phyloP scores from a whole-genome alignment of 257 asterid genomes.

The Solanum bulbocastanum region DNA sequence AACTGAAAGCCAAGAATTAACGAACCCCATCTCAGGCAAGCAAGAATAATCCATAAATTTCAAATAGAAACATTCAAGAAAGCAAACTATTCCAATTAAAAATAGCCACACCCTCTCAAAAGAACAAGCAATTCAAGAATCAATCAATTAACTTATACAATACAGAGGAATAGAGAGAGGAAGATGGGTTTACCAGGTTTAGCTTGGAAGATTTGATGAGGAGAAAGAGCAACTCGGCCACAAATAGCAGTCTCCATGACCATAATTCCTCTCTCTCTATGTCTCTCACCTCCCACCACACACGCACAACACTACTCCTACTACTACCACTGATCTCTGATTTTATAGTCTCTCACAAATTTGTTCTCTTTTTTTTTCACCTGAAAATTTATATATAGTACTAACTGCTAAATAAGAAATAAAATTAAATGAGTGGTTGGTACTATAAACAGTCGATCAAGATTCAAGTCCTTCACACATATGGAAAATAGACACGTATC shows the following conservation, averaged over 20 bases:
- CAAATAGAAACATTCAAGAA: neutral
- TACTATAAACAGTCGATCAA: neutral
- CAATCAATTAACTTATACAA: neutral
- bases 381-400: neutral
- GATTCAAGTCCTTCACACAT: neutral
- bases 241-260: slow-evolving; percentile 66
- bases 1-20: neutral
- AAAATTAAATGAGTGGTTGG: neutral
- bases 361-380: neutral
- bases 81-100: neutral
- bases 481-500: neutral
- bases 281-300: neutral
- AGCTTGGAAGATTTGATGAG: slow-evolving; percentile 42
- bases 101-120: neutral
- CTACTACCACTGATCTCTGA: neutral
- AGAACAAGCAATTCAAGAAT: neutral
- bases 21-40: neutral
- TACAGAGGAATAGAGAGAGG: neutral
- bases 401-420: neutral
- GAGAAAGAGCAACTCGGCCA: slow-evolving; percentile 53
- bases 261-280: neutral
- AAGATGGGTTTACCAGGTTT: slow-evolving; percentile 28
- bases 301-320: neutral
- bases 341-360: neutral
- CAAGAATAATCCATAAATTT: neutral